Evolutionary conservation across 768 basidiomycete genomes (phyloP).

Genomic region (Kwoniella heveanensis): DNA sequence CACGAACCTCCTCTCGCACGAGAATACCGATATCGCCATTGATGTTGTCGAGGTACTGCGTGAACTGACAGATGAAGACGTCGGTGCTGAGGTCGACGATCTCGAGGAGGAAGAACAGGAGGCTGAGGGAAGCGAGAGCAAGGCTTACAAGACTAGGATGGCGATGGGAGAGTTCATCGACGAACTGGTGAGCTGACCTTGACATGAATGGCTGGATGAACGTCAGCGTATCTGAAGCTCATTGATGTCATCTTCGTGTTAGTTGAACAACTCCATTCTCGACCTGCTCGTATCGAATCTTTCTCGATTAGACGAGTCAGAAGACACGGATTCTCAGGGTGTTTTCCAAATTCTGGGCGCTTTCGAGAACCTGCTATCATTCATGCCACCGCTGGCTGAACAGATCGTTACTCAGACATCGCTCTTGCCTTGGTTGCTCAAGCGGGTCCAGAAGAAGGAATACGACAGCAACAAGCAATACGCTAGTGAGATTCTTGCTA

Average conservation of each 20-base stretch:
- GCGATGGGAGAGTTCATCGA: slow-evolving; percentile 68
- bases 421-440: slow-evolving; percentile 75
- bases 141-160: slow-evolving; percentile 67
- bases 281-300: slow-evolving; percentile 90
- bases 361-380: slow-evolving; percentile 88
- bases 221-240: background rate
- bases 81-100: slow-evolving; percentile 72
- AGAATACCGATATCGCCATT: slow-evolving; percentile 96
- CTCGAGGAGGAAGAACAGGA: slow-evolving; percentile 65
- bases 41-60: slow-evolving; percentile 89
- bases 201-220: background rate
- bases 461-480: slow-evolving; percentile 92
- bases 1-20: slow-evolving; percentile 85
- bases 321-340: slow-evolving; percentile 88
- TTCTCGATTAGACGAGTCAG: slow-evolving; percentile 79
- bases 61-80: slow-evolving; percentile 95
- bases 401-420: slow-evolving; percentile 73
- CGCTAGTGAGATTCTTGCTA: slow-evolving; percentile 88
- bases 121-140: slow-evolving; percentile 52
- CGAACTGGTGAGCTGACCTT: slow-evolving; percentile 64
- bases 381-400: slow-evolving; percentile 74
- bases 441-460: slow-evolving; percentile 69
- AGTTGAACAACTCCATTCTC: slow-evolving; percentile 81
- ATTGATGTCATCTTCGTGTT: slow-evolving; percentile 9
- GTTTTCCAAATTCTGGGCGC: slow-evolving; percentile 92